Percentiles rank a stretch among this genome's conserved stretches.
Evolutionary conservation across 2,329 filamentous ascomycete species (phyloP).

Genomic region (Hymenoscyphus scutula): DNA sequence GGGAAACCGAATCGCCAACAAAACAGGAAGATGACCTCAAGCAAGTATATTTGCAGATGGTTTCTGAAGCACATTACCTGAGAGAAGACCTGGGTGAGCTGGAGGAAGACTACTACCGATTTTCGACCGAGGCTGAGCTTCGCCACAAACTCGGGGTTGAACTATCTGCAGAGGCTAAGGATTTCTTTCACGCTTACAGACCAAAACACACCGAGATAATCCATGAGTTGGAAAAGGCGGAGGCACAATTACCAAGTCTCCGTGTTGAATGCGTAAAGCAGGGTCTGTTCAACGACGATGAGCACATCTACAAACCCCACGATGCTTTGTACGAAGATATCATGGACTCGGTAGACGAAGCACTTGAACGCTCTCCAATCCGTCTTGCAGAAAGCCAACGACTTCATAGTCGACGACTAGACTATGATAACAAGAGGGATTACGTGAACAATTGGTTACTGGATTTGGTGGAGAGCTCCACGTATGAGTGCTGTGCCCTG

Average conservation of each 20-base stretch:
- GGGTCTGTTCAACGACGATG: slow-evolving; percentile 21
- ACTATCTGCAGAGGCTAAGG: slow-evolving; percentile 15
- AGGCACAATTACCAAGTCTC: slow-evolving; percentile 23
- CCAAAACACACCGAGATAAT: slow-evolving; percentile 17
- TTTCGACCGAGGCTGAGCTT: slow-evolving; percentile 20
- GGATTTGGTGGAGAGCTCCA: slow-evolving; percentile 25
- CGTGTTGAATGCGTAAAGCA: slow-evolving; percentile 23
- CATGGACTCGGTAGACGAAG: slow-evolving; percentile 25
- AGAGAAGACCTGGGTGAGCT: slow-evolving; percentile 18
- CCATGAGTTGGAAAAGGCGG: slow-evolving; percentile 19
- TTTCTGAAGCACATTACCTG: slow-evolving; percentile 12
- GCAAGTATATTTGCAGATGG: slow-evolving; percentile 14
- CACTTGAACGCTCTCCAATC: slow-evolving; percentile 22
- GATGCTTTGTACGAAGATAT: slow-evolving; percentile 27
- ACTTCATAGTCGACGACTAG: neutral
- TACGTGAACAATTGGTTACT: slow-evolving; percentile 29
- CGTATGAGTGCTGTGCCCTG: slow-evolving; percentile 20
- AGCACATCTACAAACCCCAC: slow-evolving; percentile 26
- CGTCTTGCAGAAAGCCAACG: slow-evolving; percentile 17
- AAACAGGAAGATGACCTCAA: slow-evolving; percentile 14
- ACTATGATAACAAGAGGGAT: slow-evolving; percentile 23
- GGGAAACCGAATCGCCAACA: slow-evolving; percentile 5
- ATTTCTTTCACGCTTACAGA: slow-evolving; percentile 24
- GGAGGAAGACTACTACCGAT: slow-evolving; percentile 14
- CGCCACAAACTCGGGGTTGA: slow-evolving; percentile 19